Evolutionary conservation across 1,284 basidiomycete genomes (phyloP).

Genomic region (Malassezia pachydermatis): DNA sequence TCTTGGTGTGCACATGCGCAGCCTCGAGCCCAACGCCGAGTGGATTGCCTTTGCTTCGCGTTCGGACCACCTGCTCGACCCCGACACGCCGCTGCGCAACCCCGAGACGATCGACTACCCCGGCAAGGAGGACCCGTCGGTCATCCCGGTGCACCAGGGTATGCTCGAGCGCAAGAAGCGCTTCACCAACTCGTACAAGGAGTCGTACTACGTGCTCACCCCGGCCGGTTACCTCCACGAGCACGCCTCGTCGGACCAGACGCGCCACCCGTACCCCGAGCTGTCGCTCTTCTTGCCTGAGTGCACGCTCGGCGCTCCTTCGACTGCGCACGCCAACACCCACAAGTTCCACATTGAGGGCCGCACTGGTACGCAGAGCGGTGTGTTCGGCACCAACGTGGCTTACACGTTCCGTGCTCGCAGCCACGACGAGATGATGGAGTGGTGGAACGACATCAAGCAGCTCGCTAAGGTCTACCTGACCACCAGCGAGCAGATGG

Average conservation of each 20-base stretch:
- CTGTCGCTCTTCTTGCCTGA: conserved; percentile 87
- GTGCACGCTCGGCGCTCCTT: conserved; percentile 92
- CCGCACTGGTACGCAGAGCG: conserved; percentile 62
- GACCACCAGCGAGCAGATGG: conserved; percentile 85
- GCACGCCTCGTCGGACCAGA: conserved; percentile 70
- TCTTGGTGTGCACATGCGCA: conserved; percentile 68
- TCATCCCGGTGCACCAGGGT: conserved; percentile 78
- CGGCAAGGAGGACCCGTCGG: conserved; percentile 80
- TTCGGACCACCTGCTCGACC: conserved; percentile 89
- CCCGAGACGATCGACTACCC: conserved; percentile 68
- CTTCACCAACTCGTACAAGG: conserved; percentile 76
- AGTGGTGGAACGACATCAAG: conserved; percentile 98
- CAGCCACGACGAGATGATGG: conserved; percentile 94
- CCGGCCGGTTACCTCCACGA: conserved; percentile 92
- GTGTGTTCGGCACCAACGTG: conserved; percentile 52
- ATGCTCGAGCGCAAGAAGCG: conserved; percentile 92
- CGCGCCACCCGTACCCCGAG: conserved; percentile 57
- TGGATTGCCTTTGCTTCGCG: conserved; percentile 94
- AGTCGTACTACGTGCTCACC: conserved; percentile 76
- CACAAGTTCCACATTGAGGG: conserved; percentile 99
- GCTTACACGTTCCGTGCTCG: conserved; percentile 87
- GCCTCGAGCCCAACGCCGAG: conserved; percentile 79
- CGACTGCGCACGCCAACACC: conserved; percentile 59
- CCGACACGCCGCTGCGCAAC: conserved; percentile 65
- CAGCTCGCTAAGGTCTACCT: conserved; percentile 94